phyloP scores from a whole-genome alignment of 2,329 filamentous ascomycete species.

The Verticillium zaregamsianum region DNA sequence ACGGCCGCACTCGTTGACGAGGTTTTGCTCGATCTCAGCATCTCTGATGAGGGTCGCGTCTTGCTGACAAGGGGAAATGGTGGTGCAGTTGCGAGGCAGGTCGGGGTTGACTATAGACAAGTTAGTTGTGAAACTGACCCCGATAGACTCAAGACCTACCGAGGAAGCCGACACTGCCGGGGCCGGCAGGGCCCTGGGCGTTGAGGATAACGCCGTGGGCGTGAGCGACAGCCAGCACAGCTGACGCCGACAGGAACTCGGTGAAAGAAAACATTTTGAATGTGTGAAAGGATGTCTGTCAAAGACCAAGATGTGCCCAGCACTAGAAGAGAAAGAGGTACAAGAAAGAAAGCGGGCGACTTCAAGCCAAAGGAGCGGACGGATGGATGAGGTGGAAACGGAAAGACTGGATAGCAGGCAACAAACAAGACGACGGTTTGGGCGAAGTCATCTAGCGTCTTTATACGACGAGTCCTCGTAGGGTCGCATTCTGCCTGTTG shows the following conservation, averaged over 20 bases:
- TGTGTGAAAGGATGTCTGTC: constrained; percentile 11
- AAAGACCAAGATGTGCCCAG: constrained; percentile 9
- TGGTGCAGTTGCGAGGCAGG: constrained; percentile 59
- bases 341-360: constrained; percentile 15
- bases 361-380: constrained; percentile 3
- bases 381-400: constrained; percentile 1
- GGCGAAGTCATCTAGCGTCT: not conserved
- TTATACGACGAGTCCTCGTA: not conserved
- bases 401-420: not conserved
- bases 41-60: constrained; percentile 62
- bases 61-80: constrained; percentile 61
- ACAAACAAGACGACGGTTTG: constrained; percentile 6
- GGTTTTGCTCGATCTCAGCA: constrained; percentile 45
- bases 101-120: constrained; percentile 39
- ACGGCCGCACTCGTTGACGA: constrained; percentile 58
- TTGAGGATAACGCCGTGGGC: constrained; percentile 43
- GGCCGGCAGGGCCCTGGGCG: constrained; percentile 40
- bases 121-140: not conserved
- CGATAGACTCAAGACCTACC: constrained; percentile 22
- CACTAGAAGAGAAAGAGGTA: constrained; percentile 20
- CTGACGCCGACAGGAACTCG: constrained; percentile 25
- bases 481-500: constrained; percentile 8
- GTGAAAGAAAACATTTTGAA: constrained; percentile 32
- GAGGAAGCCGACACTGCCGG: constrained; percentile 44
- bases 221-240: constrained; percentile 28